Evolutionary conservation across 139 green algal species (phyloP), one percentile per base, ranked within the genome.

Genomic region (Pedinophyceae sp.): DNA sequence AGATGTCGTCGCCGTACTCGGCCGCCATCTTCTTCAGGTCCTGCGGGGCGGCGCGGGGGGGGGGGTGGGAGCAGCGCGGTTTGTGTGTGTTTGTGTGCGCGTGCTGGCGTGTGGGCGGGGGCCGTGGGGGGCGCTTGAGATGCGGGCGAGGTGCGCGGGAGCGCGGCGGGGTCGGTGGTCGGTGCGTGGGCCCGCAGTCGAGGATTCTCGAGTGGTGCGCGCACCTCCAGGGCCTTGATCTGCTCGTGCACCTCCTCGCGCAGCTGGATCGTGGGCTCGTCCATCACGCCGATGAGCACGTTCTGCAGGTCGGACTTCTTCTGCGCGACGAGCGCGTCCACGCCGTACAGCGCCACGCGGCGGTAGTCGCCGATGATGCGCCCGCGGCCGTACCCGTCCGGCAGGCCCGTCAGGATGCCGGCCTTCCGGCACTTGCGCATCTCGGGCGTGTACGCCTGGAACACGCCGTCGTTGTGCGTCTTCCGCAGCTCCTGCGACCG

Each of bases 341-440:
- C 66, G 27, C 79, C 79, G 59, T 83, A 88, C 57, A 88, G 70
- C 16, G 79, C 68, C 34, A 84, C 76, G 30, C 79, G 72, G n/a
- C 71, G 54, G 67, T 88, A 88, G 72, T 88, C 79, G 22, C 79
- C 79, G 58, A 88, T 86, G 59, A 88, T 83, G 56, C 79, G 75
- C 20, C 79, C 74, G 45, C 76, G 72, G 22, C 74, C 72, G 59
- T 84, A 82, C 54, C 64, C 78, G 47, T 87, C 79, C 22, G 79
- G 79, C 55, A 87, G 69, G 43, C 79, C 79, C 3, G 77, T 79
- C 16, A 88, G 65, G 63, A 86, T 78, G 65, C 72, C 70, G 24
- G 49, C 65, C 64, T 73, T 76, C 54, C 79, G 72, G 15, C 72
- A 75, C 2, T 27, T 30, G 40, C 72, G 68, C 79, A 86, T 86